Evolutionary conservation across 2,329 filamentous ascomycete species (phyloP).

Genomic region (Botrytis tulipae): DNA sequence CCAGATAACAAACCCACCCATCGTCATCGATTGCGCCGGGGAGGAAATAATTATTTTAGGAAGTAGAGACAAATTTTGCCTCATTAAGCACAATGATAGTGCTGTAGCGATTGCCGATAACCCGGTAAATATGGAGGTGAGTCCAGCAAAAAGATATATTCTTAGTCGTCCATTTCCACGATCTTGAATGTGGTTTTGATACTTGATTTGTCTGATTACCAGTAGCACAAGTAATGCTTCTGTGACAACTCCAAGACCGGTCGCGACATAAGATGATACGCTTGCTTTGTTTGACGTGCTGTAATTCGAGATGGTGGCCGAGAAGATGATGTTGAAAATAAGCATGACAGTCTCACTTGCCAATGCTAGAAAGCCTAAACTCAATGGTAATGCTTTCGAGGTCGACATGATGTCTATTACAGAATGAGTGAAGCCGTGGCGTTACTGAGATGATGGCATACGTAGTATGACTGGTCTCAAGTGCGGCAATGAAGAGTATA

Average conservation of each 20-base stretch:
- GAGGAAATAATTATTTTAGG: conserved; percentile 28
- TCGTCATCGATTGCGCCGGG: conserved; percentile 28
- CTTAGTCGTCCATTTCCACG: conserved; percentile 31
- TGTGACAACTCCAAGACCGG: conserved; percentile 29
- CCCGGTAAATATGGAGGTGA: conserved; percentile 31
- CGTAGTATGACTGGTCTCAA: background rate
- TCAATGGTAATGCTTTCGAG: conserved; percentile 29
- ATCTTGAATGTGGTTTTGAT: conserved; percentile 34
- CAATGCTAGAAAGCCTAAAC: conserved; percentile 35
- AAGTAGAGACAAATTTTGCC: conserved; percentile 25
- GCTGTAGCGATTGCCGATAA: conserved; percentile 33
- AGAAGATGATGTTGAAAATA: conserved; percentile 37
- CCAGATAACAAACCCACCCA: conserved; percentile 36
- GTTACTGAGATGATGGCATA: conserved; percentile 10
- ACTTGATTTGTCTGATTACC: conserved; percentile 33
- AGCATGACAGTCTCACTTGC: conserved; percentile 34
- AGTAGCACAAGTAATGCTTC: conserved; percentile 31
- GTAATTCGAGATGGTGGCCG: conserved; percentile 28
- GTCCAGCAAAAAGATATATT: conserved; percentile 35
- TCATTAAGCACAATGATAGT: conserved; percentile 32
- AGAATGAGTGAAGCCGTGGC: conserved; percentile 10
- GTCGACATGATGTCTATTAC: conserved; percentile 28
- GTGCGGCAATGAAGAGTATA: background rate
- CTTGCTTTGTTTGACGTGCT: conserved; percentile 23
- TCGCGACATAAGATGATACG: conserved; percentile 33